Conservation (phyloP, 2,329 filamentous ascomycete species). For the Dactylella cylindrospora region DNA sequence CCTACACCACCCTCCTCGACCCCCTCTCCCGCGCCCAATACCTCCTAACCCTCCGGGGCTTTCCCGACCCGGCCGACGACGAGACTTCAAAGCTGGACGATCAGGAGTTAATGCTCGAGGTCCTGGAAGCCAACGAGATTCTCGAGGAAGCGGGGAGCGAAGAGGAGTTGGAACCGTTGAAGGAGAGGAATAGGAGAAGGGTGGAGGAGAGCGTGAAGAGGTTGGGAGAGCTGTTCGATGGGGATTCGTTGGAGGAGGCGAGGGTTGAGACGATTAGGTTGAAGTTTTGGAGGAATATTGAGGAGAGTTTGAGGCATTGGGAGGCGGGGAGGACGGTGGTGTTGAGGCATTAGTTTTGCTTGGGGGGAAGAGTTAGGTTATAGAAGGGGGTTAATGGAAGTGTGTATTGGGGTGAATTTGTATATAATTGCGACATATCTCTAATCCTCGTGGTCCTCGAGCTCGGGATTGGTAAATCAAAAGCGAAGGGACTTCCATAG, state of each 20-base stretch:
- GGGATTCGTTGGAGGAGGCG: constrained; percentile 67
- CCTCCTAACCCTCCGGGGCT: constrained; percentile 67
- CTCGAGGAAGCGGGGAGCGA: constrained; percentile 72
- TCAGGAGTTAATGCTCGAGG: constrained; percentile 70
- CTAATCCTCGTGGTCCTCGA: no score
- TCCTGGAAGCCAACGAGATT: constrained; percentile 75
- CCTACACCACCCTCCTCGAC: constrained; percentile 78
- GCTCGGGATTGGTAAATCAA: no score
- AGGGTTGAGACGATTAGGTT: constrained; percentile 72
- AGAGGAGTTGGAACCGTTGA: constrained; percentile 63
- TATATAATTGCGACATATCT: background rate
- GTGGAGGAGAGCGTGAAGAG: constrained; percentile 64
- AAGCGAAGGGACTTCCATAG: no score
- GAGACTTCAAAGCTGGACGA: constrained; percentile 71
- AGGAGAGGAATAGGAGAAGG: constrained; percentile 66
- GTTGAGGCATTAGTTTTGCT: constrained; percentile 57
- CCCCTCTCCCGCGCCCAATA: constrained; percentile 87
- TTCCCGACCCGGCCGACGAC: constrained; percentile 74
- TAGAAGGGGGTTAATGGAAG: constrained; percentile 10
- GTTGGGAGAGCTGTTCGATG: constrained; percentile 66
- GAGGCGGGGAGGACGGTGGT: constrained; percentile 70
- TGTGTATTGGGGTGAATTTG: background rate
- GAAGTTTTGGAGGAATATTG: constrained; percentile 88
- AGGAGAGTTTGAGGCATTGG: constrained; percentile 75
- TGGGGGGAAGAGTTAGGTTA: constrained; percentile 24